phyloP scores from a whole-genome alignment of 768 basidiomycete genomes.

The Cytidiella melzeri region DNA sequence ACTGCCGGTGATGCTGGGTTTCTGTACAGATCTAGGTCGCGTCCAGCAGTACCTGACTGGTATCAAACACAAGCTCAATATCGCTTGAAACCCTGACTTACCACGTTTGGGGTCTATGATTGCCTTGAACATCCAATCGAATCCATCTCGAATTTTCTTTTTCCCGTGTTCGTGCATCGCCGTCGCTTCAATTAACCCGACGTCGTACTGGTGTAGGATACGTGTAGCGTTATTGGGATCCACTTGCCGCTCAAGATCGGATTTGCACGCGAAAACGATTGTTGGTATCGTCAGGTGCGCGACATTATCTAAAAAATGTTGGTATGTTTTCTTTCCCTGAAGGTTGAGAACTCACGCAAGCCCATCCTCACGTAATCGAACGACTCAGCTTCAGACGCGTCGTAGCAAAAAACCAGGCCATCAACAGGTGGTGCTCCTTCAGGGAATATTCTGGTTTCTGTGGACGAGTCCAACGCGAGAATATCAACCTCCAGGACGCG shows the following conservation, averaged over 20 bases:
- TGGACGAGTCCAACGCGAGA: conserved; percentile 26
- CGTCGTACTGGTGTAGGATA: conserved; percentile 56
- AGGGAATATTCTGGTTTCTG: conserved; percentile 38
- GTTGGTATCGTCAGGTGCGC: conserved; percentile 51
- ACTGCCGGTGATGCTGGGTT: conserved; percentile 72
- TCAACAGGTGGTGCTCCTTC: conserved; percentile 55
- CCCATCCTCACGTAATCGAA: conserved; percentile 61
- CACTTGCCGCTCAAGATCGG: conserved; percentile 57
- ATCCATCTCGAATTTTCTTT: conserved; percentile 66
- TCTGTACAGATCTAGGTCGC: conserved; percentile 38
- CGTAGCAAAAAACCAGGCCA: conserved; percentile 84
- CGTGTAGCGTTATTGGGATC: conserved; percentile 47
- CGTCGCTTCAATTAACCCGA: conserved; percentile 75
- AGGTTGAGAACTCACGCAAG: conserved; percentile 49
- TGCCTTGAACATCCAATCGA: conserved; percentile 57
- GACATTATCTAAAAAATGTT: conserved; percentile 20
- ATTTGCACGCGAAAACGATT: conserved; percentile 85
- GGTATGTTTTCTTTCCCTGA: neutral
- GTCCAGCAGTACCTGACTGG: no score
- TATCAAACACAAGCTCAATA: no score
- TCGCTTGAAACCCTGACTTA: no score
- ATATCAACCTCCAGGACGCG: conserved; percentile 28
- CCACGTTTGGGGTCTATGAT: conserved; percentile 30
- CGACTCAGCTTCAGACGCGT: conserved; percentile 56
- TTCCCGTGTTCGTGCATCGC: conserved; percentile 49